These are phyloP conservation scores for Talinum fruticosum DNA, from an alignment of 148 eudicot genomes.

Conservation along the genomic window DNA sequence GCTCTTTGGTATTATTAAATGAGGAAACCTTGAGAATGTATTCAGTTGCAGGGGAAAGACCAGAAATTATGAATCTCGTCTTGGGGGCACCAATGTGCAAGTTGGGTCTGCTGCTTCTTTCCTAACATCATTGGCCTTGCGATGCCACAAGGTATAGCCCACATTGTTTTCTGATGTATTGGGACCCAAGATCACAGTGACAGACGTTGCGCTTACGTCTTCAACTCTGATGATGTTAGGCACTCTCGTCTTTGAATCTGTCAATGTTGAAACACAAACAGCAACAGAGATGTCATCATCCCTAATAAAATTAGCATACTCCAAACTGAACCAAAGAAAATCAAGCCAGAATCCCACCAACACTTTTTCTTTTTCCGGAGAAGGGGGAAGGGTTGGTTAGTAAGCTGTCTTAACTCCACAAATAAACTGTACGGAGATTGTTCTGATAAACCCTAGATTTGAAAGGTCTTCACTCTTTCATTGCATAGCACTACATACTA, in stretches of 20 bases:
- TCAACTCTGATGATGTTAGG: conserved; percentile 46
- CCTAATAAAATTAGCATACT: background rate
- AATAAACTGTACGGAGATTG: no score
- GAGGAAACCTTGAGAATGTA: conserved; percentile 57
- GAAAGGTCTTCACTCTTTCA: no score
- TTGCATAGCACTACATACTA: no score
- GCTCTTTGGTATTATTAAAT: conserved; percentile 36
- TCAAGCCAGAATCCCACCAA: no score
- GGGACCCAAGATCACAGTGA: conserved; percentile 43
- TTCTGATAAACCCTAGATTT: no score
- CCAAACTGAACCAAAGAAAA: background rate
- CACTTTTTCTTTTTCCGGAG: no score
- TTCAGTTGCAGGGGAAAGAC: conserved; percentile 56
- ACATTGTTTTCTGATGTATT: conserved; percentile 21
- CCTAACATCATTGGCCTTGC: conserved; percentile 45
- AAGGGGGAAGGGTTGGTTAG: no score
- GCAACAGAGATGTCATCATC: conserved; percentile 1
- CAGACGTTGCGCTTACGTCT: conserved; percentile 49
- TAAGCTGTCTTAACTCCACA: no score
- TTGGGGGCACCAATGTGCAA: conserved; percentile 49
- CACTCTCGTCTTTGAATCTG: conserved; percentile 39
- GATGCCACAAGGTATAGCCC: conserved; percentile 63
- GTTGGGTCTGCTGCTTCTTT: conserved; percentile 49
- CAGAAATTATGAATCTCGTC: conserved; percentile 48
- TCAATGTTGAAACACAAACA: conserved; percentile 13